Evolutionary conservation across 805 yeast genomes (phyloP).

Genomic region (baker's yeast (Saccharomyces cerevisiae)): DNA sequence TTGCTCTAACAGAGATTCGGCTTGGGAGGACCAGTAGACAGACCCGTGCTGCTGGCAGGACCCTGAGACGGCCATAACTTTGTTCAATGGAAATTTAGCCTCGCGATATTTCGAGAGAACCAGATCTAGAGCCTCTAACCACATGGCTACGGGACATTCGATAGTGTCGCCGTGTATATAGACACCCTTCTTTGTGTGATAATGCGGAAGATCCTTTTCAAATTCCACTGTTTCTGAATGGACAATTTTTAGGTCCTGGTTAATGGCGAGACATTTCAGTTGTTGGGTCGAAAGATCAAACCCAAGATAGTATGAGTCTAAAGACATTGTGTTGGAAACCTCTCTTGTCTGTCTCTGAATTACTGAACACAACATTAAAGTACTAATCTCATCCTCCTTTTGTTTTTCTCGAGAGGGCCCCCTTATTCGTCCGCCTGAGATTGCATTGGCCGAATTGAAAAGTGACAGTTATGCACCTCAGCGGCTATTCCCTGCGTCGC

Average conservation of each 20-base stretch:
- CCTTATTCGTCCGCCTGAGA: not conserved
- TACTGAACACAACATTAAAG: not conserved
- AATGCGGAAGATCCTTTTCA: conserved; percentile 53
- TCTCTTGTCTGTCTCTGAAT: not conserved
- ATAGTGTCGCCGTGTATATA: conserved; percentile 46
- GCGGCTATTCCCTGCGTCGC: not conserved
- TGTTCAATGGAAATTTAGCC: conserved; percentile 47
- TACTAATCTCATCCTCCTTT: not conserved
- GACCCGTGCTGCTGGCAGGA: conserved; percentile 93
- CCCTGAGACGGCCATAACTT: conserved; percentile 65
- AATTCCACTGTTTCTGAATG: conserved; percentile 61
- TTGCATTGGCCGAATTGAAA: not conserved
- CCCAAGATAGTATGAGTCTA: conserved; percentile 43
- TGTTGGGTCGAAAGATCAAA: conserved; percentile 89
- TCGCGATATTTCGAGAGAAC: conserved; percentile 44
- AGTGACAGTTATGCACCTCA: not conserved
- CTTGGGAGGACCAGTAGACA: conserved; percentile 61
- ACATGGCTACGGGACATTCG: conserved; percentile 78
- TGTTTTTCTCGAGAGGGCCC: not conserved
- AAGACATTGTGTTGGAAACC: not conserved
- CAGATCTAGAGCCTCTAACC: conserved; percentile 75
- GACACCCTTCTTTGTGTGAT: conserved; percentile 70
- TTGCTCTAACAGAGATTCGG: conserved; percentile 34
- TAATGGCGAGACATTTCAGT: conserved; percentile 63
- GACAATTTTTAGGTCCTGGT: conserved; percentile 43